phyloP scores from a whole-genome alignment of 2,329 filamentous ascomycete genomes.

The Aspergillus novoparasiticus region DNA sequence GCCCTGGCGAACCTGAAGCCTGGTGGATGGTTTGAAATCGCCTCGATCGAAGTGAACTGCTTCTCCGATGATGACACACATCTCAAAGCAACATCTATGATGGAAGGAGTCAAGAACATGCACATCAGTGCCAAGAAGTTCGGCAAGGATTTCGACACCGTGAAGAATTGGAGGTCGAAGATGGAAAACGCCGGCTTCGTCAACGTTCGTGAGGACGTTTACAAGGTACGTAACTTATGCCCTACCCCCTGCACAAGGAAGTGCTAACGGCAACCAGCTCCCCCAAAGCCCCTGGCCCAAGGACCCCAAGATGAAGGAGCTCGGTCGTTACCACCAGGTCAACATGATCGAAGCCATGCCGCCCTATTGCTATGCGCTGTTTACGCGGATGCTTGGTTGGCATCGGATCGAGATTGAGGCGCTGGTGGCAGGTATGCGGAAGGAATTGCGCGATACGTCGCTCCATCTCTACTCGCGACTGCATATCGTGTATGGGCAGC shows the following conservation, averaged over 20 bases:
- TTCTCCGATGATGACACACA: conserved; percentile 62
- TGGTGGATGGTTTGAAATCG: conserved; percentile 33
- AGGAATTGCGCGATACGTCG: conserved; percentile 38
- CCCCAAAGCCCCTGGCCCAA: conserved; percentile 57
- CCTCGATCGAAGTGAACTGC: conserved; percentile 86
- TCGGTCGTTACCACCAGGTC: conserved; percentile 47
- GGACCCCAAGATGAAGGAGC: conserved; percentile 54
- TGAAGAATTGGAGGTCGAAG: conserved; percentile 41
- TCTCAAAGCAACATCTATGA: conserved; percentile 25
- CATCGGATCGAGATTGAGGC: conserved; percentile 39
- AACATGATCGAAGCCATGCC: conserved; percentile 41
- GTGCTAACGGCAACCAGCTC: conserved; percentile 34
- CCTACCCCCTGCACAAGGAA: too few species aligned
- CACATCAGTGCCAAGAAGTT: conserved; percentile 32
- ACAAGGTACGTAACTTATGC: conserved; percentile 35
- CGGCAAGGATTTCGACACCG: conserved; percentile 37
- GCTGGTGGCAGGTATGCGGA: conserved; percentile 41
- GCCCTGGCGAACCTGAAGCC: conserved; percentile 29
- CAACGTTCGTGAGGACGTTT: conserved; percentile 53
- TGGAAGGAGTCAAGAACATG: conserved; percentile 32
- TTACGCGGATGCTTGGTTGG: conserved; percentile 45
- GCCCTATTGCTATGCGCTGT: conserved; percentile 39
- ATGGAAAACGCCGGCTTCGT: conserved; percentile 57
- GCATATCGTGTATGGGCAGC: conserved; percentile 35
- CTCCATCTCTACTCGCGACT: conserved; percentile 41